phyloP scores from a whole-genome alignment of 257 asterid genomes.

The Voacanga thouarsii region DNA sequence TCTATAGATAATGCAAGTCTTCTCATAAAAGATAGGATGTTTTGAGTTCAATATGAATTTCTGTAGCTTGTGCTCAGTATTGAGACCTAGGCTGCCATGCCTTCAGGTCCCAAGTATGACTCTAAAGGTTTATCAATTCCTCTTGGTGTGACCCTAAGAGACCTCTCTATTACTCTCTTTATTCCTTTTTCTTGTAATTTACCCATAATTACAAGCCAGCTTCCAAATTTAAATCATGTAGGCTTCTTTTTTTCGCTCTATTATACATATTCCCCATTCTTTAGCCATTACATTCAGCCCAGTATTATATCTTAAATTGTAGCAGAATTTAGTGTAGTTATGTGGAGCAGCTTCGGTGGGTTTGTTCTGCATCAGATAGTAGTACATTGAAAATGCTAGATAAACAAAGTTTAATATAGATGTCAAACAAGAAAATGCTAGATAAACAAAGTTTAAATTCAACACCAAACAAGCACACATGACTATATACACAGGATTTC shows the following conservation, averaged over 20 bases:
- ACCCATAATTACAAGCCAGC: not conserved
- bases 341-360: not conserved
- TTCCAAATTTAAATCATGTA: too few relatives aligned
- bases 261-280: not conserved
- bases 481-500: not conserved
- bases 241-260: not conserved
- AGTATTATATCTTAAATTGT: too few relatives aligned
- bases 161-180: not conserved
- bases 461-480: too few relatives aligned
- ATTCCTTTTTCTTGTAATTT: not conserved
- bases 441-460: too few relatives aligned
- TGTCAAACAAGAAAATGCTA: too few relatives aligned
- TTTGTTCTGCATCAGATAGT: not conserved
- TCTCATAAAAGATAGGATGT: not conserved
- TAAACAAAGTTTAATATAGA: not conserved
- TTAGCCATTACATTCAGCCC: not conserved
- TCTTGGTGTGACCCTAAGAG: not conserved
- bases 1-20: not conserved
- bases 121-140: not conserved
- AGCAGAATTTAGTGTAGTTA: not conserved
- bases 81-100: not conserved
- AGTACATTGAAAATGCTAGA: not conserved
- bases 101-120: not conserved
- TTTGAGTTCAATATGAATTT: not conserved
- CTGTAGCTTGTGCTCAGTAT: not conserved